Evolutionary conservation across 306 rosid species (phyloP).

Genomic region (Crotalaria pallida): DNA sequence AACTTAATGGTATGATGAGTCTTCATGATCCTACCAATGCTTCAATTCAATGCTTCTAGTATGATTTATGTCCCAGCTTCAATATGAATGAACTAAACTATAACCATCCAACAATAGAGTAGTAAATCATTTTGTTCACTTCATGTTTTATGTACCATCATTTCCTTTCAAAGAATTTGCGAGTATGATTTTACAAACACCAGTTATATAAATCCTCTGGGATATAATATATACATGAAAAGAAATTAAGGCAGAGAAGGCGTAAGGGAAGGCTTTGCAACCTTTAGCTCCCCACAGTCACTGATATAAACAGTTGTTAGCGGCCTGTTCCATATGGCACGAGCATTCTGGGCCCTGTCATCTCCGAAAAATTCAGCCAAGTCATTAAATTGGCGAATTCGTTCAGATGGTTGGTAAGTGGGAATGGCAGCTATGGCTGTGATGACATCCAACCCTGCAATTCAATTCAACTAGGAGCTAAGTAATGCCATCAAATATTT

Average conservation of each 20-base stretch:
- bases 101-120: background rate
- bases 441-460: conserved; percentile 83
- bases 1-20: background rate
- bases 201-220: conserved; percentile 16
- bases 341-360: conserved; percentile 86
- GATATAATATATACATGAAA: conserved; percentile 19
- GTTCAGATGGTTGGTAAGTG: conserved; percentile 70
- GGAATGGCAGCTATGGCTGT: conserved; percentile 74
- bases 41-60: background rate
- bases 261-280: conserved; percentile 77
- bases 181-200: conserved; percentile 27
- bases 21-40: background rate
- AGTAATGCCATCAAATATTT: conserved; percentile 8
- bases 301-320: conserved; percentile 74
- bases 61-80: background rate
- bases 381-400: conserved; percentile 79
- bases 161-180: conserved; percentile 16
- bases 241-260: conserved; percentile 67
- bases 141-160: background rate
- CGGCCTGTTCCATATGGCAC: conserved; percentile 77
- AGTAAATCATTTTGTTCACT: background rate
- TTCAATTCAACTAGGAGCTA: conserved; percentile 21
- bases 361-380: conserved; percentile 83
- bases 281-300: conserved; percentile 79
- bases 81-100: background rate